A percentile compares a stretch with the other conserved stretches of the same genome.
phyloP scores from a whole-genome alignment of 371 early-diverging fungal species.

The Phascolomyces articulosus region DNA sequence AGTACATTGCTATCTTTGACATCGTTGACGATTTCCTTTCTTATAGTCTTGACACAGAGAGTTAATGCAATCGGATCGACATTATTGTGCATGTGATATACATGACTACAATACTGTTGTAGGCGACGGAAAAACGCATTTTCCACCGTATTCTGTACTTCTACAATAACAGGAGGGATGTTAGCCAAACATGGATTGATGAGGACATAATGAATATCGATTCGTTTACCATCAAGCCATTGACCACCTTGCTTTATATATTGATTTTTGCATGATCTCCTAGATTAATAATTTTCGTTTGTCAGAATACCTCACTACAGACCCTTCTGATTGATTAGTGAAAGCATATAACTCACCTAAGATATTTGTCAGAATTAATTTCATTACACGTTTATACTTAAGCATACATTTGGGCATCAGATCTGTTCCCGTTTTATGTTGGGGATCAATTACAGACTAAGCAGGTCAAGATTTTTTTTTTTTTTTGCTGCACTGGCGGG shows the following conservation, averaged over 20 bases:
- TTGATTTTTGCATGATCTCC: constrained; percentile 3
- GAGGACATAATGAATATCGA: neutral
- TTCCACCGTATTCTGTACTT: constrained; percentile 4
- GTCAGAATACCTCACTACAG: neutral
- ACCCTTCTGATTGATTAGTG: neutral
- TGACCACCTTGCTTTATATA: neutral
- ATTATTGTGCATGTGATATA: neutral
- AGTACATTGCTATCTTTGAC: neutral
- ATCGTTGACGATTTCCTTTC: neutral
- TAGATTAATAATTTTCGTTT: neutral
- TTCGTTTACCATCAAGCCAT: constrained; percentile 2
- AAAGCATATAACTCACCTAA: neutral
- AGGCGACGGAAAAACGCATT: neutral
- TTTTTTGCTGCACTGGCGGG: too few relatives aligned
- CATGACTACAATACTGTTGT: constrained; percentile 4
- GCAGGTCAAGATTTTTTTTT: too few relatives aligned
- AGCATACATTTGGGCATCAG: constrained; percentile 6
- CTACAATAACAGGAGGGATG: constrained; percentile 1
- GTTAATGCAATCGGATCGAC: constrained; percentile 4
- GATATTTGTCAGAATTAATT: neutral
- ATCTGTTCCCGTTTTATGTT: constrained; percentile 1
- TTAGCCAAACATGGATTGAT: neutral
- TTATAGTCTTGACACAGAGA: neutral
- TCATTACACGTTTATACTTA: neutral
- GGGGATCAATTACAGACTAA: neutral